Base-by-base conservation (phyloP, 805 yeast species). In the Metschnikowia gruessii region DNA sequence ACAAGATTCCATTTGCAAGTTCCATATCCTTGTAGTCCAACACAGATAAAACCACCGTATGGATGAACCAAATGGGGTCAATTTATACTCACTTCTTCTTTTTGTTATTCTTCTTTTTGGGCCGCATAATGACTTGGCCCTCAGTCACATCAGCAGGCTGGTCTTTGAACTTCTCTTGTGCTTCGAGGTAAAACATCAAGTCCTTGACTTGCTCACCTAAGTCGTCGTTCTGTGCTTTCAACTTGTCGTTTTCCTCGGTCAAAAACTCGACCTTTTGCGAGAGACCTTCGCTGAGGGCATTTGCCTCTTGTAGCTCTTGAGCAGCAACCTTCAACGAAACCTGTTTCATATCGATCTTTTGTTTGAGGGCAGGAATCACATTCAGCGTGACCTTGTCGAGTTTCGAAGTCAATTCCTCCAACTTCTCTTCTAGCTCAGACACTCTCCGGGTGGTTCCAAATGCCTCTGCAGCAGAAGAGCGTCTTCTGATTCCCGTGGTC, bases 131-230 rank as follows among this genome's bases (percentile, higher is more conserved):
- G 0, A 86, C 65, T 3, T 81, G 78, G 0, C 96, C 96, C 51
- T 88, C 83, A 54, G 71, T 80, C 13, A 85, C 83, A 30, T 84
- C 92, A 11, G 84, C 85, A 3, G 82, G 76, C 18, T 87, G 86
- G 57, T 81, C 79, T 56, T 81, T 79, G 57, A 88, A 77, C 64
- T 84, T 86, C 46, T 82, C 85, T 59, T 80, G 86, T 0, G 86
- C 75, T 48, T 85, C 92, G 33, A 89, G 64, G 58, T 72, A 87
- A 52, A 87, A 85, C 96, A 90, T 87, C 43, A 89, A 62, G 61
- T 89, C 96, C 24, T 74, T 78, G 3, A 81, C 81, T 60, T 85
- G 87, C 34, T 83, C 88, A 37, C 74, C 61, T 26, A 84, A 59
- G 2, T 80, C 87, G 10, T 59, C 60, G 11, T 77, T 81, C 40